A percentile compares a stretch with the other conserved stretches of the same genome.
Evolutionary conservation across 352 stramenopile species (phyloP).

Genomic region (Phytophthora palmivora): DNA sequence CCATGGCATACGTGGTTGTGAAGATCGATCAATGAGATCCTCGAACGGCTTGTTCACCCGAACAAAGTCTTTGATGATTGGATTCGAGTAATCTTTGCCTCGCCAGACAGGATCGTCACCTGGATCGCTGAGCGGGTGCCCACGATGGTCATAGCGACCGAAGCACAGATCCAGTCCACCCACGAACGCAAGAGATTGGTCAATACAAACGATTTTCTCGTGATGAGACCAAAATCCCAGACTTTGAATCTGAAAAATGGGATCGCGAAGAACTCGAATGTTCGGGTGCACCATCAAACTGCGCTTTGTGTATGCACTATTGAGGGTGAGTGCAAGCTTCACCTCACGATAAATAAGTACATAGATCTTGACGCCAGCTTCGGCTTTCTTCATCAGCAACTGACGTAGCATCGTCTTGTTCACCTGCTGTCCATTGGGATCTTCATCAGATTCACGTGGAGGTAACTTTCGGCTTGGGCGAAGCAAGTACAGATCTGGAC

Average conservation of each 20-base stretch:
- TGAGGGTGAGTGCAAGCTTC: conserved; percentile 88
- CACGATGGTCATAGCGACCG: conserved; percentile 86
- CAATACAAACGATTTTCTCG: conserved; percentile 93
- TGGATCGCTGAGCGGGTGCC: conserved; percentile 76
- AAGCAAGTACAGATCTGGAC: conserved; percentile 84
- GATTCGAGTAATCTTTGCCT: conserved; percentile 91
- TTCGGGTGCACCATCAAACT: conserved; percentile 83
- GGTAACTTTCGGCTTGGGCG: conserved; percentile 67
- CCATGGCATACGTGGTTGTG: conserved; percentile 89
- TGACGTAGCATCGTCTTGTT: conserved; percentile 83
- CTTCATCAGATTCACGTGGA: conserved; percentile 32
- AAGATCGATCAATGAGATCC: conserved; percentile 81
- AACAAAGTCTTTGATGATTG: conserved; percentile 91
- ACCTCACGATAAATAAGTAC: conserved; percentile 93
- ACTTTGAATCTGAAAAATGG: conserved; percentile 91
- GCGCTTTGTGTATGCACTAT: conserved; percentile 87
- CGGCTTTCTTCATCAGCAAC: conserved; percentile 80
- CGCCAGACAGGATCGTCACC: conserved; percentile 73
- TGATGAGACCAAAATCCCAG: conserved; percentile 94
- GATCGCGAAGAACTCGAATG: conserved; percentile 91
- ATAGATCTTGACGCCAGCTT: conserved; percentile 89
- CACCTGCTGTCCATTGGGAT: conserved; percentile 39
- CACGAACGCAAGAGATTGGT: conserved; percentile 85
- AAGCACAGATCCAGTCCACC: conserved; percentile 91
- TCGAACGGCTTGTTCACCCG: conserved; percentile 86